Base-by-base conservation (phyloP, 176 grass and related monocot species). In the Hsuehochloa calcarea region DNA sequence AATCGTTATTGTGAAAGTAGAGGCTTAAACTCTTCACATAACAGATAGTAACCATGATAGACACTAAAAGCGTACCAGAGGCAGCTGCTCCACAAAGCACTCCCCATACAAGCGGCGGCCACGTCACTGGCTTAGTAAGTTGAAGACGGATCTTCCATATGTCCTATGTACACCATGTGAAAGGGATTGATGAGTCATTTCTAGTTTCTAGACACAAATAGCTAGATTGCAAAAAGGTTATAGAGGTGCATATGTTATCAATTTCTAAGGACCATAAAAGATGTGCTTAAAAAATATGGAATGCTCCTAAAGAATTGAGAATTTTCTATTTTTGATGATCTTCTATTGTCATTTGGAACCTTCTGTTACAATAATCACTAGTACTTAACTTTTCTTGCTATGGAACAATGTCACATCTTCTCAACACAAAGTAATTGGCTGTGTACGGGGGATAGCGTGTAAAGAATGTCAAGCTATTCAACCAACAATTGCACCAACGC, bases 101-200 rank as follows among this genome's bases (percentile, higher is more conserved):
- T 89, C 93, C 96, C 93, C 96, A 98, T 22, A 98, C 88, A 77
- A 98, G 84, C 1, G 96, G 96, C 79, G 96, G 96, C 96, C 96
- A 98, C 12, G 96, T 95, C 69, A 98, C 96, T 43, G 96, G 96
- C 73, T 98, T 98, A 22, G 96, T 98, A 65, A 98, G 91, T 89
- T 98, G 96, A 88, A 95, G 91, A n/a, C 96, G 89, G 61, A 98
- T 93, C 93, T 98, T 98, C 96, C 96, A 95, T 83, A 94, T 93
- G 79, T 98, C 84, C 96, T 98, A 66, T 74, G 19, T 66, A 44
- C 17, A 84, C 47, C 49, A 56, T n/a, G 70, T 46, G 54, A 89
- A 85, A 56, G 65, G 6, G 17, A 35, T 14, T 23, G 23, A 38
- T 40, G 6, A 84, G 23, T n/a, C 8, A 72, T 46, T 84, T 70